Evolutionary conservation across 768 basidiomycete genomes (phyloP).

Genomic region (Tulasnella sp.): DNA sequence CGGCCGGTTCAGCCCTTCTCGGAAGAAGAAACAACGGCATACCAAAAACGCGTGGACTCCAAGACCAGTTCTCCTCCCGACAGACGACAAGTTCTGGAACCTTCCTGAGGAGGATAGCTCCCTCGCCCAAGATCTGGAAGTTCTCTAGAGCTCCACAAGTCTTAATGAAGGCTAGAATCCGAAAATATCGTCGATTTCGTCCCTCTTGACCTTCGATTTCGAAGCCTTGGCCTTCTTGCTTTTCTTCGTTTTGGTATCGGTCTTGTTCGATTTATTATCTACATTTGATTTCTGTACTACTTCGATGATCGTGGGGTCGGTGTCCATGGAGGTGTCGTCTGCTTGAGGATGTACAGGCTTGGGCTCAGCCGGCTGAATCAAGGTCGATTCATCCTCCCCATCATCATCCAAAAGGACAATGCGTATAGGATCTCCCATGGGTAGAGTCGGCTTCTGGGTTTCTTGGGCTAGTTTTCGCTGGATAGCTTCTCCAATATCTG

Average conservation of each 20-base stretch:
- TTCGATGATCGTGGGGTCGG: background rate
- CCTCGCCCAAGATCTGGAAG: background rate
- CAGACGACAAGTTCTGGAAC: background rate
- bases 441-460: background rate
- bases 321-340: background rate
- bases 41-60: background rate
- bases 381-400: background rate
- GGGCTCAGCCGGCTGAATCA: too few relatives aligned
- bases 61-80: background rate
- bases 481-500: background rate
- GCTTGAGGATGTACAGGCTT: background rate
- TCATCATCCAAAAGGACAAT: background rate
- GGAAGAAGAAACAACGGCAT: background rate
- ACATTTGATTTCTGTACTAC: background rate
- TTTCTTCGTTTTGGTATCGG: background rate
- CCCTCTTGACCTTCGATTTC: background rate
- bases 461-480: background rate
- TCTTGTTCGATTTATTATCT: background rate
- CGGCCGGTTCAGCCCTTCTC: background rate
- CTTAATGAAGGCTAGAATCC: background rate
- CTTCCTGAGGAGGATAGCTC: background rate
- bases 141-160: background rate
- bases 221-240: background rate
- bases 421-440: background rate
- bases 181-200: slow-evolving; percentile 15